These are phyloP conservation scores for Excoecaria cochinchinensis DNA, from an alignment of 345 rosid genomes.

Conservation along the genomic window DNA sequence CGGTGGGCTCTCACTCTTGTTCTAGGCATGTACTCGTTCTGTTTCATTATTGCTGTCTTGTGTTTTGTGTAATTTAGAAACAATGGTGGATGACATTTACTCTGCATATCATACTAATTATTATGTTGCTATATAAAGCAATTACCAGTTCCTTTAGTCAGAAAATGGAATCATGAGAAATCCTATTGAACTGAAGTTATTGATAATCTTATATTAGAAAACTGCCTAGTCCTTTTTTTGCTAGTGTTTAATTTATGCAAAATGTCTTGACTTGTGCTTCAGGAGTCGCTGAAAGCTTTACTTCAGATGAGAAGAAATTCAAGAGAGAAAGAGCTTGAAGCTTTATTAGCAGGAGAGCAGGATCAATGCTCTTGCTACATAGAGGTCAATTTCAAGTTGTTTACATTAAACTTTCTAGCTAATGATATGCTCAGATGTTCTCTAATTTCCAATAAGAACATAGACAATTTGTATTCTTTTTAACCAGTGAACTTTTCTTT, in stretches of 20 bases:
- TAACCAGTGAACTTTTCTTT: not conserved
- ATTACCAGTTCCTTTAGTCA: not conserved
- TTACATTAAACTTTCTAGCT: conserved; percentile 15
- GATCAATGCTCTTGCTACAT: conserved; percentile 79
- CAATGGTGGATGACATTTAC: not conserved
- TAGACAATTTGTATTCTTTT: not conserved
- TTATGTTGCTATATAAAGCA: not conserved
- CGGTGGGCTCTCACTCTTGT: conserved; percentile 67
- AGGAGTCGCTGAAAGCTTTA: conserved; percentile 75
- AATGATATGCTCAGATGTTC: not conserved
- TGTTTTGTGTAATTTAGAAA: not conserved
- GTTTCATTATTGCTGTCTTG: conserved; percentile 18
- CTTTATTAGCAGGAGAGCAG: conserved; percentile 78
- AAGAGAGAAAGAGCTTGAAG: conserved; percentile 85
- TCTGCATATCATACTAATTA: not conserved
- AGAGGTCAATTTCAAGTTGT: conserved; percentile 48
- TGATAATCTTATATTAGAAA: not conserved
- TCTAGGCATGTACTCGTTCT: conserved; percentile 65
- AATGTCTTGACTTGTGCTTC: conserved; percentile 18
- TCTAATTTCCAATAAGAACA: not conserved
- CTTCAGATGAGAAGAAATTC: conserved; percentile 73
- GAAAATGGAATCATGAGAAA: not conserved
- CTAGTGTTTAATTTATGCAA: conserved; percentile 5
- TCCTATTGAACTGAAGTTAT: not conserved
- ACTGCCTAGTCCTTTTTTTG: not conserved